Percentiles rank a stretch among this genome's conserved stretches.
Evolutionary conservation across 805 yeast genomes (phyloP).

Genomic region (Pichia deserticola): DNA sequence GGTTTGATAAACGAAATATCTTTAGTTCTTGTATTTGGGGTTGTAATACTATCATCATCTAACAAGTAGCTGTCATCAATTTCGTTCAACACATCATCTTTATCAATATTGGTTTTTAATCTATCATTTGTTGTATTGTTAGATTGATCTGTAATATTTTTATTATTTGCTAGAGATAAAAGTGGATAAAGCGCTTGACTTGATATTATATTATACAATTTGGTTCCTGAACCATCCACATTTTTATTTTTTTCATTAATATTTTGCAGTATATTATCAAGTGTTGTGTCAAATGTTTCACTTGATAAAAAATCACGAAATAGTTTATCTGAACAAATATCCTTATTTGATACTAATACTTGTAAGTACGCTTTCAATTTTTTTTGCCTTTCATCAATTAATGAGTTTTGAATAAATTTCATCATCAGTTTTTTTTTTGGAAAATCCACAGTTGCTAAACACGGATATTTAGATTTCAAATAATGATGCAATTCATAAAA

Average conservation of each 20-base stretch:
- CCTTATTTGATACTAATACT: conserved; percentile 49
- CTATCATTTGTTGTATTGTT: too few relatives aligned
- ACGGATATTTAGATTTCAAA: conserved; percentile 44
- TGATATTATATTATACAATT: conserved; percentile 26
- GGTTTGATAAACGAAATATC: conserved; percentile 64
- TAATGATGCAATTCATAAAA: conserved; percentile 66
- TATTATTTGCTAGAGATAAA: neutral
- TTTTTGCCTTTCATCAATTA: conserved; percentile 56
- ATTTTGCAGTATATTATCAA: conserved; percentile 7
- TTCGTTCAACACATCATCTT: neutral
- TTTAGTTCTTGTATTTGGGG: neutral
- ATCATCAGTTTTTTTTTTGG: conserved; percentile 63
- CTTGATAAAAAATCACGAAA: conserved; percentile 74
- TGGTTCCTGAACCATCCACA: conserved; percentile 23
- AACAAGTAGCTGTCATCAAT: neutral
- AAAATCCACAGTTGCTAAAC: conserved; percentile 41
- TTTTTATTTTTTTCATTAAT: conserved; percentile 10
- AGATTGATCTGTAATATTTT: neutral
- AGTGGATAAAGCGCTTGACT: conserved; percentile 16
- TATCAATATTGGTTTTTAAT: neutral
- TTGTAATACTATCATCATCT: neutral
- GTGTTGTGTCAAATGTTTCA: conserved; percentile 41
- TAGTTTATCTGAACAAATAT: conserved; percentile 64
- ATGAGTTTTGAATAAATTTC: conserved; percentile 56
- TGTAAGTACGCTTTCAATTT: conserved; percentile 59